These are phyloP conservation scores for Platanus orientalis DNA, from an alignment of 164 flowering plant genomes.

Conservation along the genomic window DNA sequence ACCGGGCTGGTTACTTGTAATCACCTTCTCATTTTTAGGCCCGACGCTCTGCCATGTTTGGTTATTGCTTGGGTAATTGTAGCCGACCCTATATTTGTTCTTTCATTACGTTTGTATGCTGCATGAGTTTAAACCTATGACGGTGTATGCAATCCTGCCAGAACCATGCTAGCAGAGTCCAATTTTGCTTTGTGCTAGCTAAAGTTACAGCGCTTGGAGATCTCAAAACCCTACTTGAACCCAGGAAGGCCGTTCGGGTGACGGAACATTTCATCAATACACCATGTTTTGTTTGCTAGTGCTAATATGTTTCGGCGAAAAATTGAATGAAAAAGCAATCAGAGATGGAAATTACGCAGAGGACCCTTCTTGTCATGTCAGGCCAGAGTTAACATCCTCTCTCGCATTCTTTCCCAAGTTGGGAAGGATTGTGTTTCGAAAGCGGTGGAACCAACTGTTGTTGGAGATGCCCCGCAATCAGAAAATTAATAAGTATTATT, in stretches of 20 bases:
- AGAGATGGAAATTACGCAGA: conserved; percentile 8
- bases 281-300: conserved; percentile 34
- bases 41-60: no score
- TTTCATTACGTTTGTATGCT: no score
- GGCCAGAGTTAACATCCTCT: conserved; percentile 11
- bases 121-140: no score
- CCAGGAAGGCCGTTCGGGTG: conserved; percentile 13
- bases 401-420: conserved; percentile 25
- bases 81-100: no score
- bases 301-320: conserved; percentile 45
- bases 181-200: no score
- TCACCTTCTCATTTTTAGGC: no score
- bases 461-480: conserved; percentile 14
- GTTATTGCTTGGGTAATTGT: no score
- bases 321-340: conserved; percentile 25
- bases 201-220: no score
- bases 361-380: conserved; percentile 10
- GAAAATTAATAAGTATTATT: no score
- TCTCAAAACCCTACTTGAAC: conserved; percentile 1
- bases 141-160: no score
- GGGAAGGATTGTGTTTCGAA: conserved; percentile 22
- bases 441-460: conserved; percentile 22
- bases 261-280: conserved; percentile 19
- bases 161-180: no score
- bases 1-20: no score